A percentile compares a stretch with the other conserved stretches of the same genome.
Evolutionary conservation across 148 eudicot genomes (phyloP).

Genomic region (Rhododendron ovatum): DNA sequence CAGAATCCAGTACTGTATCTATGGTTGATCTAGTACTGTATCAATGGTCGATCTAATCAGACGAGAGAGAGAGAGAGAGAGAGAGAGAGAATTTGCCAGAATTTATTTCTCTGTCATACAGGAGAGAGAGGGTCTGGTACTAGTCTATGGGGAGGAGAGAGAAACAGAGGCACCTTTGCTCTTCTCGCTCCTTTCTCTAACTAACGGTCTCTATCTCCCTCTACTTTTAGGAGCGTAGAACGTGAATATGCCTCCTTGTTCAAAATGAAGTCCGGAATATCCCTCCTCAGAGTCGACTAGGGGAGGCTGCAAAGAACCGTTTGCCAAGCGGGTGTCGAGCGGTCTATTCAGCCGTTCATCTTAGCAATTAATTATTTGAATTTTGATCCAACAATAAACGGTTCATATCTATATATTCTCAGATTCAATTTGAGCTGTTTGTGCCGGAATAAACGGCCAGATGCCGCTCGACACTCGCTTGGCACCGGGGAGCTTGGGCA

Average conservation of each 20-base stretch:
- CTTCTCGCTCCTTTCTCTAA: neutral
- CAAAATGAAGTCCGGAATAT: neutral
- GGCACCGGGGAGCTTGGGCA: too few relatives aligned
- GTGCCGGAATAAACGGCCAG: too few relatives aligned
- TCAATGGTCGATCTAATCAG: neutral
- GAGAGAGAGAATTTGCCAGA: neutral
- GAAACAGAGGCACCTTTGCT: neutral
- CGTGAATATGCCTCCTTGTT: neutral
- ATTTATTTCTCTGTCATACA: too few relatives aligned
- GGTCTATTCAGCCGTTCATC: too few relatives aligned
- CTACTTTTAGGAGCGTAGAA: neutral
- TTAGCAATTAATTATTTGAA: too few relatives aligned
- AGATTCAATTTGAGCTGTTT: fast-evolving
- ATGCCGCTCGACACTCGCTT: too few relatives aligned
- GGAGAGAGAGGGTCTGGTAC: neutral
- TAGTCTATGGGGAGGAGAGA: neutral
- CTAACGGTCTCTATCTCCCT: neutral
- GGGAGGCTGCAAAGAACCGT: too few relatives aligned
- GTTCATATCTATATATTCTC: too few relatives aligned
- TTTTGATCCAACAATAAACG: too few relatives aligned
- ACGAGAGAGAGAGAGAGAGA: conserved; percentile 1
- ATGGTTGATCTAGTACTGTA: neutral
- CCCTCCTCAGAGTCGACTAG: neutral
- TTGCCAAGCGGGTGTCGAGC: too few relatives aligned
- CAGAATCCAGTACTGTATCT: neutral